A percentile compares a stretch with the other conserved stretches of the same genome.
These are phyloP conservation scores for Botrytis sinoallii DNA, from an alignment of 2,329 filamentous ascomycete genomes.

Conservation along the genomic window DNA sequence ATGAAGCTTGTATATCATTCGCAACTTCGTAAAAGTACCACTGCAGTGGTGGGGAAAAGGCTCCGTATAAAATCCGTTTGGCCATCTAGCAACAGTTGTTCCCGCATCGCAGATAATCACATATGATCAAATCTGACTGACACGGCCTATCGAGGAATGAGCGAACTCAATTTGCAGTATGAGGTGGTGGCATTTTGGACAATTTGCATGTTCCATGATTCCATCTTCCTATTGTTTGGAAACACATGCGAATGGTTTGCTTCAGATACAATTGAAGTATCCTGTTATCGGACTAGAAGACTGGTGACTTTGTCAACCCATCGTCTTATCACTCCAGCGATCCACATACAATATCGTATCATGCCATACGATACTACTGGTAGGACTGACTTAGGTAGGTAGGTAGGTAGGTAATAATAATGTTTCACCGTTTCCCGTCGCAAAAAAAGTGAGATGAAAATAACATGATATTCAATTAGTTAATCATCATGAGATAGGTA, in stretches of 20 bases:
- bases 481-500: not conserved
- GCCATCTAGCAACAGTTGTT: not conserved
- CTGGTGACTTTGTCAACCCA: not conserved
- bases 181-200: not conserved
- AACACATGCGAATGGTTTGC: not conserved
- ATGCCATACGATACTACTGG: not conserved
- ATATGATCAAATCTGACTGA: not conserved
- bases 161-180: not conserved
- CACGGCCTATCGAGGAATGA: not conserved
- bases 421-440: not conserved
- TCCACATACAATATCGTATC: not conserved
- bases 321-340: not conserved
- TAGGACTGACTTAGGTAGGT: not conserved
- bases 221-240: not conserved
- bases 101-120: not conserved
- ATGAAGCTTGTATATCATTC: not conserved
- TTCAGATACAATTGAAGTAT: not conserved
- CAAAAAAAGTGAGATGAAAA: not conserved
- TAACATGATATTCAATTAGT: not conserved
- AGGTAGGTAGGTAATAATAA: not conserved
- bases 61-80: constrained; percentile 9
- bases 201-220: not conserved
- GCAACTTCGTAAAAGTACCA: not conserved
- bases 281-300: not conserved
- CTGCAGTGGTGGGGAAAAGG: not conserved